A percentile compares a stretch with the other conserved stretches of the same genome.
phyloP scores from a whole-genome alignment of 2,329 filamentous ascomycete species.

The Cladophialophora yegresii region DNA sequence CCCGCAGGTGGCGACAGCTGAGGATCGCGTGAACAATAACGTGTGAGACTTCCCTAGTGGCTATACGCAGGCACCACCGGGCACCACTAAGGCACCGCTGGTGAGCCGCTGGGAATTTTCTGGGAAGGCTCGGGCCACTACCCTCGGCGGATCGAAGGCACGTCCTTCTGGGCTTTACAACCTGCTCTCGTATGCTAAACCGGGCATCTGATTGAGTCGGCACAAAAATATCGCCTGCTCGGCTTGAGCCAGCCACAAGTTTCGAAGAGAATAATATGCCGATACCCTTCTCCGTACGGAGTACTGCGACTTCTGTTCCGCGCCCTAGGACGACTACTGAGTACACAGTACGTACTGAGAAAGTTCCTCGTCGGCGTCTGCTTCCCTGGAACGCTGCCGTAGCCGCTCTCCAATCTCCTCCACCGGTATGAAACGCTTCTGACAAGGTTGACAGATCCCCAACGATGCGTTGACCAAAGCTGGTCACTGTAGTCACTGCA shows the following conservation, averaged over 20 bases:
- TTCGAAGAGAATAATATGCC: background rate
- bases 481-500: constrained; percentile 10
- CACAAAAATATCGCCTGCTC: background rate
- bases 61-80: background rate
- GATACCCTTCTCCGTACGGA: background rate
- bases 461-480: constrained; percentile 2
- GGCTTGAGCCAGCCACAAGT: background rate
- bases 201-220: constrained; percentile 1
- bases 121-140: constrained; percentile 3
- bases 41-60: background rate
- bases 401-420: background rate
- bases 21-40: background rate
- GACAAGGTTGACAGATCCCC: background rate
- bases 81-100: background rate
- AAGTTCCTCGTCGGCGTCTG: background rate
- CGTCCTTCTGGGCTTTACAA: background rate
- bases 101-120: background rate
- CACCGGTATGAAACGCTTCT: constrained; percentile 16
- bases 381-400: background rate
- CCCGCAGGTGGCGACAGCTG: constrained; percentile 2
- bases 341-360: no score
- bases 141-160: background rate
- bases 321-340: constrained; percentile 5
- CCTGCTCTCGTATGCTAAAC: background rate
- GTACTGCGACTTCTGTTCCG: background rate